Base-by-base conservation (phyloP, 2,329 filamentous ascomycete species). In the Thelonectria rubi region DNA sequence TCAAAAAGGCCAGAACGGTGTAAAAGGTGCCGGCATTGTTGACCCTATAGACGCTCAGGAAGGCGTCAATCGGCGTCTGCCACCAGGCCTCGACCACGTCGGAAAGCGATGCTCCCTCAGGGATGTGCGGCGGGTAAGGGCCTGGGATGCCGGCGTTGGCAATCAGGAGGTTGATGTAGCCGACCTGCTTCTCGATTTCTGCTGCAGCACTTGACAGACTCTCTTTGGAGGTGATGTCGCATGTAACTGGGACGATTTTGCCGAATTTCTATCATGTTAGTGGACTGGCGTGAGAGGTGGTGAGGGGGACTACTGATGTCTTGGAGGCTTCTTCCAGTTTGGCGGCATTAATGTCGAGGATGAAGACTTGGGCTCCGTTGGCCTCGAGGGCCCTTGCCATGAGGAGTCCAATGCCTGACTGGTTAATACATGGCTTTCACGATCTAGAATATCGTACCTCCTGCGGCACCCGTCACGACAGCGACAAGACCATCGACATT, bases 371-470 rank as follows among this genome's bases (percentile, higher is more conserved):
- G 15, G 48, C 32, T 12, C 48, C 32, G 32, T 50, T 50, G 10
- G 30, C 48, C 39, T 50, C 48, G 3, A 50, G 48, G 10, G 48
- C 47, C n/a, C 30, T 49, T 12, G 47, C 47, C 47, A 49, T 49
- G 15, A 45, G 21, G 9, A 46, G 21, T 14, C 43, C 43, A 14
- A 46, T 46, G 18, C 43, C 43, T 46, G 43, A 12, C 3, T 42
- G 4, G 14, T 42, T n/a, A 17, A 42, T 42, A 17, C 6, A 8
- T 3, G 39, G 11, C 18, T 37, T 37, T 15, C 34, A 15, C 2
- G 4, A 37, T 37, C 15, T 14, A 15, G 15, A 37, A 10, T 20
- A 18, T 17, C 7, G 6, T 10, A 46, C 43, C 43, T 46, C 43
- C 43, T 21, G 15, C 43, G 11, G 43, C 43, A n/a, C 43, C 43